Evolutionary conservation across 2,329 filamentous ascomycete species (phyloP).

Genomic region (Penicillium concentricum): DNA sequence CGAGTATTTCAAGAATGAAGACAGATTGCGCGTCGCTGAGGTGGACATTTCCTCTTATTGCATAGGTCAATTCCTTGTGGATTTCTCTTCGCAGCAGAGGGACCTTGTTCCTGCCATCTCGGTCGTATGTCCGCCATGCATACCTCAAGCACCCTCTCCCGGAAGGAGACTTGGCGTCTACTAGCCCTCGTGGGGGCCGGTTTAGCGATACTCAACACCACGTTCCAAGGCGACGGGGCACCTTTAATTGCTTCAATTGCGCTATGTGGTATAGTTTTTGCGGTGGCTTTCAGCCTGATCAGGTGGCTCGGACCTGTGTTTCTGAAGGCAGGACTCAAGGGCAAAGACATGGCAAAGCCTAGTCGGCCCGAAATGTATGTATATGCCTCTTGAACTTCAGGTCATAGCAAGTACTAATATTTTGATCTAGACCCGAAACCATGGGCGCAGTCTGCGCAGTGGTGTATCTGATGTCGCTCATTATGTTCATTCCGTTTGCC

Average conservation of each 20-base stretch:
- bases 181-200: slow-evolving; percentile 67
- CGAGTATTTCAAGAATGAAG: slow-evolving; percentile 20
- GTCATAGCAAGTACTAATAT: slow-evolving; percentile 5
- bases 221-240: slow-evolving; percentile 80
- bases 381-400: not conserved
- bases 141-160: slow-evolving; percentile 43
- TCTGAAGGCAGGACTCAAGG: slow-evolving; percentile 82
- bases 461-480: slow-evolving; percentile 84
- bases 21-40: slow-evolving; percentile 31
- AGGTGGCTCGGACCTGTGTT: slow-evolving; percentile 91
- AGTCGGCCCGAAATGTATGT: slow-evolving; percentile 71
- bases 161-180: slow-evolving; percentile 57
- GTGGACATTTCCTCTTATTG: not conserved
- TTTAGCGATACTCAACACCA: slow-evolving; percentile 70
- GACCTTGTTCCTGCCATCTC: not conserved
- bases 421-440: slow-evolving; percentile 68
- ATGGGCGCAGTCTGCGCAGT: slow-evolving; percentile 94
- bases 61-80: slow-evolving; percentile 1
- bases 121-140: slow-evolving; percentile 31
- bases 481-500: slow-evolving; percentile 91
- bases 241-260: slow-evolving; percentile 85
- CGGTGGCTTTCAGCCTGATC: slow-evolving; percentile 79
- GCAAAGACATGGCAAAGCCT: slow-evolving; percentile 80
- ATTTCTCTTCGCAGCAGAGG: slow-evolving; percentile 2
- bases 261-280: slow-evolving; percentile 81